phyloP scores from a whole-genome alignment of 2,329 filamentous ascomycete genomes.

The Botryotinia narcissicola region DNA sequence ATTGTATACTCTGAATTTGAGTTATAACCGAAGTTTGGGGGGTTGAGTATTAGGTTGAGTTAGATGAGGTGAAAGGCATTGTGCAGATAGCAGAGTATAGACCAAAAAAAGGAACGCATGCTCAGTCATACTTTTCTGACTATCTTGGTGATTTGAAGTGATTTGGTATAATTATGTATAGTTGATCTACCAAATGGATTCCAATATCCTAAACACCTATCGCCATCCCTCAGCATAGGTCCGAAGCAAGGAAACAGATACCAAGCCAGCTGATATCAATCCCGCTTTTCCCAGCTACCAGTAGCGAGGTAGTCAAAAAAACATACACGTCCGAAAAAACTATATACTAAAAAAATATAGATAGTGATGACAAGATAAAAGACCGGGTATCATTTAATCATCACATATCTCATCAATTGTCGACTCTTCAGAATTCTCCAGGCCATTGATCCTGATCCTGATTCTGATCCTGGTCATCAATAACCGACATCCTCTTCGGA shows the following conservation, averaged over 20 bases:
- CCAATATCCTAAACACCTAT: background rate
- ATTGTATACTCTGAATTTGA: background rate
- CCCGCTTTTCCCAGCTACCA: background rate
- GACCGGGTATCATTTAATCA: background rate
- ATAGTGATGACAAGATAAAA: background rate
- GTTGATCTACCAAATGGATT: background rate
- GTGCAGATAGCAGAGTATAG: background rate
- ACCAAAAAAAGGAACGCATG: background rate
- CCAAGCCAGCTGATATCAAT: background rate
- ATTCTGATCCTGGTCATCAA: background rate
- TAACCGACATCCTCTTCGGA: background rate
- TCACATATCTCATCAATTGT: background rate
- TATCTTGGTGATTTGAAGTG: background rate
- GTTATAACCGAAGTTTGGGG: background rate
- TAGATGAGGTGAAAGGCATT: background rate
- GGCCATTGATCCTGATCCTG: conserved; percentile 10
- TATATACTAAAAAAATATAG: background rate
- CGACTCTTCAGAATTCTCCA: conserved; percentile 1
- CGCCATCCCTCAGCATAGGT: background rate
- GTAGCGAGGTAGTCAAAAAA: background rate
- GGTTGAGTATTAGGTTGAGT: background rate
- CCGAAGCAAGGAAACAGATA: background rate
- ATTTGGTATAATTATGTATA: background rate
- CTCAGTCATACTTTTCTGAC: background rate
- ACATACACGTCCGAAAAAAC: background rate